Evolutionary conservation across 345 rosid species (phyloP).

Genomic region (Iberis pinnata): DNA sequence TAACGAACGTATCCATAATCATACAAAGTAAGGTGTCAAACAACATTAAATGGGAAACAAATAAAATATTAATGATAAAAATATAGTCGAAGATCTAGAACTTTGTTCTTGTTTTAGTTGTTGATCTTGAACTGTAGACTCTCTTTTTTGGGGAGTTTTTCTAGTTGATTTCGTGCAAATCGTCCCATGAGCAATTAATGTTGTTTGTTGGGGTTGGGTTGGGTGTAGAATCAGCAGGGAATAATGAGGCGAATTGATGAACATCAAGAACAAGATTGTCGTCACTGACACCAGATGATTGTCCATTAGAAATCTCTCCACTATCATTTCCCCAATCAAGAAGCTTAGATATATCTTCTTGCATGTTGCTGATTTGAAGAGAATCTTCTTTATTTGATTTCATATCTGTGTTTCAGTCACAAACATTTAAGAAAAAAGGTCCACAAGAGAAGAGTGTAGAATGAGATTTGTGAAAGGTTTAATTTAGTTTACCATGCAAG

Average conservation of each 20-base stretch:
- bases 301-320: slow-evolving; percentile 50
- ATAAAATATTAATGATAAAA: slow-evolving; percentile 12
- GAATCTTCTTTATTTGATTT: slow-evolving; percentile 36
- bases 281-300: slow-evolving; percentile 47
- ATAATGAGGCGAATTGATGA: slow-evolving; percentile 55
- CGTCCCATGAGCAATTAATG: slow-evolving; percentile 40
- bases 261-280: slow-evolving; percentile 47
- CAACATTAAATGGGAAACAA: neutral
- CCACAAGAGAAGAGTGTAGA: neutral
- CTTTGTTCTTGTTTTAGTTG: slow-evolving; percentile 4
- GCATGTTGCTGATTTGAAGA: slow-evolving; percentile 35
- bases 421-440: neutral
- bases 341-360: slow-evolving; percentile 45
- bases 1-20: slow-evolving; percentile 22
- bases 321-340: slow-evolving; percentile 44
- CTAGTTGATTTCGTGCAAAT: slow-evolving; percentile 44
- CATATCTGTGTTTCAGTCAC: slow-evolving; percentile 25
- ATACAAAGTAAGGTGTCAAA: slow-evolving; percentile 10
- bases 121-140: slow-evolving; percentile 7
- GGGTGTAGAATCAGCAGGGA: slow-evolving; percentile 34
- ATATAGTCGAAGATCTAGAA: slow-evolving; percentile 13
- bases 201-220: slow-evolving; percentile 14
- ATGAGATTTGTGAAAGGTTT: neutral
- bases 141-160: neutral
- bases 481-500: slow-evolving; percentile 23